Percentiles rank a stretch among this genome's conserved stretches.
Conservation (phyloP, 345 rosid genomes). For the Eucalyptus polyanthemos region DNA sequence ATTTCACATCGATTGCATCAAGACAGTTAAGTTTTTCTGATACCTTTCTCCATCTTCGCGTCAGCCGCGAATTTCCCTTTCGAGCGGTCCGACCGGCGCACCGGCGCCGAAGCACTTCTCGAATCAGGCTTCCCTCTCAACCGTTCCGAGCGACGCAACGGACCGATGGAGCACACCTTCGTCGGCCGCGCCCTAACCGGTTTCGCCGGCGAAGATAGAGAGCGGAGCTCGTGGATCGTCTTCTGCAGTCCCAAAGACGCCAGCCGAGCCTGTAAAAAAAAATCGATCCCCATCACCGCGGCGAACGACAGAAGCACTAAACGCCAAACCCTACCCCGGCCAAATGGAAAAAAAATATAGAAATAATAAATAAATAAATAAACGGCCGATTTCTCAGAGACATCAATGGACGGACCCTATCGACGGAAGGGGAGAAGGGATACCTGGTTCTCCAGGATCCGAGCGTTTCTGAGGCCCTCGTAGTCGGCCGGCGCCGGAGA, state of each 20-base stretch:
- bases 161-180: neutral
- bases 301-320: too few relatives aligned
- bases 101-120: neutral
- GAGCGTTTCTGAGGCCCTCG: conserved; percentile 15
- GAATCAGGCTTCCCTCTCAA: neutral
- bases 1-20: neutral
- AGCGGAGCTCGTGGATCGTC: neutral
- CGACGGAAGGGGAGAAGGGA: neutral
- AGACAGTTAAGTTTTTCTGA: neutral
- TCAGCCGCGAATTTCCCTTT: neutral
- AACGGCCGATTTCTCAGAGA: too few relatives aligned
- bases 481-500: neutral
- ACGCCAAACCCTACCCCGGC: too few relatives aligned
- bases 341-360: too few relatives aligned
- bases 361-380: too few relatives aligned
- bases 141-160: neutral
- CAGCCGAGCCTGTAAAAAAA: neutral
- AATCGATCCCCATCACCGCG: too few relatives aligned
- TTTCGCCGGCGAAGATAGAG: neutral
- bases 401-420: too few relatives aligned
- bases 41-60: neutral
- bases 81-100: neutral
- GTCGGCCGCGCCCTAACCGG: neutral
- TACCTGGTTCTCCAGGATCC: conserved; percentile 26
- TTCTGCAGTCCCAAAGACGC: neutral